phyloP scores from a whole-genome alignment of 345 rosid genomes.

The Alliaria petiolata region DNA sequence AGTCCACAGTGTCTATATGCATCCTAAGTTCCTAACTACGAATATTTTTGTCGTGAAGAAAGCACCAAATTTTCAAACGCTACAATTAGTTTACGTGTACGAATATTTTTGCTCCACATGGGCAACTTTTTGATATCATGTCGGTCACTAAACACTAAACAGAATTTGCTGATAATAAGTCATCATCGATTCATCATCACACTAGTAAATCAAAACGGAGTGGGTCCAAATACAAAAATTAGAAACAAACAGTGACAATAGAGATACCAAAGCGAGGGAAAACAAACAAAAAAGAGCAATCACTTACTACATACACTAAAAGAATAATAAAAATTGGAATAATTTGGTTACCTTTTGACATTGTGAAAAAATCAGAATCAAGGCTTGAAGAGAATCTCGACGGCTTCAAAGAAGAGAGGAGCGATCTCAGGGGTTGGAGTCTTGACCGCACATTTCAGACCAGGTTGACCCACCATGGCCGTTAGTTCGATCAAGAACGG shows the following conservation, averaged over 20 bases:
- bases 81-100: conserved; percentile 10
- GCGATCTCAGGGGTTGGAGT: conserved; percentile 88
- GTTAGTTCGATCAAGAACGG: conserved; percentile 82
- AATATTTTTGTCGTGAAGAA: neutral
- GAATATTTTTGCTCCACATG: conserved; percentile 11
- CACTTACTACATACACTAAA: conserved; percentile 15
- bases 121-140: neutral
- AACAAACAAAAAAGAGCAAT: neutral
- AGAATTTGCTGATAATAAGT: conserved; percentile 8
- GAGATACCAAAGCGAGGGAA: neutral
- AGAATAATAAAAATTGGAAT: neutral
- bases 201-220: neutral
- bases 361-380: conserved; percentile 22
- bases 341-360: neutral
- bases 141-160: conserved; percentile 8
- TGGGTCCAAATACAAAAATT: neutral
- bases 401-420: conserved; percentile 78
- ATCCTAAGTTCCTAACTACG: neutral
- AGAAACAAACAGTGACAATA: conserved; percentile 5
- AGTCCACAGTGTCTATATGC: neutral
- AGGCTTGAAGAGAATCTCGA: conserved; percentile 57
- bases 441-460: conserved; percentile 80
- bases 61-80: neutral
- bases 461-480: conserved; percentile 59
- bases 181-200: no score